Evolutionary conservation across 2,329 filamentous ascomycete species (phyloP).

Genomic region (Triangularia setosa): DNA sequence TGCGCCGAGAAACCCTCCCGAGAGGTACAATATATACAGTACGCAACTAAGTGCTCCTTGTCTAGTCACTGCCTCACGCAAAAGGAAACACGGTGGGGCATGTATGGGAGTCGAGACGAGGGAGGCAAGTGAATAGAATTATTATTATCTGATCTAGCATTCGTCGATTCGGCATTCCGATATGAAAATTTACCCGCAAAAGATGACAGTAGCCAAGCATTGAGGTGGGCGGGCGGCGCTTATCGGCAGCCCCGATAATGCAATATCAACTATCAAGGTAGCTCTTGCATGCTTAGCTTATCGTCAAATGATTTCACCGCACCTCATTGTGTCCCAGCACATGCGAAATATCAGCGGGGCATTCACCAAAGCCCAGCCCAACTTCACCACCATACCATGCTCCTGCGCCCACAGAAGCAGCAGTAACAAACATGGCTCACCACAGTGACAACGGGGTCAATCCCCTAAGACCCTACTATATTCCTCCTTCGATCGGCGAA

Average conservation of each 20-base stretch:
- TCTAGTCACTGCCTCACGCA: background rate
- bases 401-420: background rate
- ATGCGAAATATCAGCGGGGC: slow-evolving; percentile 10
- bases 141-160: background rate
- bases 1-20: background rate
- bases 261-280: background rate
- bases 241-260: background rate
- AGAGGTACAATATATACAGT: slow-evolving; percentile 1
- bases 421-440: slow-evolving; percentile 38
- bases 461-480: slow-evolving; percentile 67
- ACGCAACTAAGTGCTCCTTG: background rate
- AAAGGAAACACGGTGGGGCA: background rate
- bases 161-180: slow-evolving; percentile 11
- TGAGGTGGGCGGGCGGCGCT: background rate
- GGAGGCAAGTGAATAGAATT: background rate
- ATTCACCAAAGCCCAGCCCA: background rate
- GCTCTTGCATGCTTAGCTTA: background rate
- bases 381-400: background rate
- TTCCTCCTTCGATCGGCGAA: slow-evolving; percentile 55
- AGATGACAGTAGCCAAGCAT: background rate
- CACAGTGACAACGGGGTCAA: slow-evolving; percentile 50
- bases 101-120: background rate
- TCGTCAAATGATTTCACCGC: slow-evolving; percentile 18
- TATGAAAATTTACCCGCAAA: slow-evolving; percentile 17
- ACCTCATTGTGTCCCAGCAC: slow-evolving; percentile 23